Evolutionary conservation across 106 monocot genomes (phyloP).

Genomic region (Dioscorea zingiberensis): DNA sequence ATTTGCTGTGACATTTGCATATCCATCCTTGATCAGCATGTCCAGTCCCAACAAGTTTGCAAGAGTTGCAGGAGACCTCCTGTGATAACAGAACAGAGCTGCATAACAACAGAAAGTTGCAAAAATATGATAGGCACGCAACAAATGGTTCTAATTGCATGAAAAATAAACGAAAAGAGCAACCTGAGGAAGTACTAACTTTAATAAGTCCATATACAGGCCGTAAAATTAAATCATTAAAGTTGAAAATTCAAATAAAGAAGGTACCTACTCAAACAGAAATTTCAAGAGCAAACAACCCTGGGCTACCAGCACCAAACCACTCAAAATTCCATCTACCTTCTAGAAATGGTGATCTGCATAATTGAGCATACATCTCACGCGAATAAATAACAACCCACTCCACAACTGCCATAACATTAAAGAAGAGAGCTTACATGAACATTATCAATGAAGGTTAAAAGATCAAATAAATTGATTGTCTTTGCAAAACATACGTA

Average conservation of each 20-base stretch:
- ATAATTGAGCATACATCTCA: constrained; percentile 3
- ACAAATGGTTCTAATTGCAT: too few relatives aligned
- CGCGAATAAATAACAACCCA: too few relatives aligned
- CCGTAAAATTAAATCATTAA: too few relatives aligned
- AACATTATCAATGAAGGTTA: too few relatives aligned
- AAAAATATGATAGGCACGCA: too few relatives aligned
- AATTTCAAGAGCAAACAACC: constrained; percentile 63
- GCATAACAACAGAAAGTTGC: background rate
- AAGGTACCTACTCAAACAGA: constrained; percentile 86
- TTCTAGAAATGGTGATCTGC: constrained; percentile 92
- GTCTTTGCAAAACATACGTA: constrained; percentile 45
- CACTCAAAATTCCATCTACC: constrained; percentile 98
- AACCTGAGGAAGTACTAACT: too few relatives aligned
- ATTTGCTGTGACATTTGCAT: constrained; percentile 77
- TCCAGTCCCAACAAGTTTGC: constrained; percentile 64
- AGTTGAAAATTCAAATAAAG: background rate
- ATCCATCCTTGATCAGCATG: constrained; percentile 75
- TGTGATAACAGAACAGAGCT: constrained; percentile 7
- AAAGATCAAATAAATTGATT: too few relatives aligned
- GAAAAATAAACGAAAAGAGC: too few relatives aligned
- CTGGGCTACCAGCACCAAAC: constrained; percentile 87
- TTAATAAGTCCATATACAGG: too few relatives aligned
- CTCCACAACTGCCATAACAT: too few relatives aligned
- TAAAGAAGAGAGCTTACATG: too few relatives aligned
- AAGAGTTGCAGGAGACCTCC: constrained; percentile 73